These are phyloP conservation scores for Eudorina sp. DNA, from an alignment of 139 green algal species.

Conservation along the genomic window DNA sequence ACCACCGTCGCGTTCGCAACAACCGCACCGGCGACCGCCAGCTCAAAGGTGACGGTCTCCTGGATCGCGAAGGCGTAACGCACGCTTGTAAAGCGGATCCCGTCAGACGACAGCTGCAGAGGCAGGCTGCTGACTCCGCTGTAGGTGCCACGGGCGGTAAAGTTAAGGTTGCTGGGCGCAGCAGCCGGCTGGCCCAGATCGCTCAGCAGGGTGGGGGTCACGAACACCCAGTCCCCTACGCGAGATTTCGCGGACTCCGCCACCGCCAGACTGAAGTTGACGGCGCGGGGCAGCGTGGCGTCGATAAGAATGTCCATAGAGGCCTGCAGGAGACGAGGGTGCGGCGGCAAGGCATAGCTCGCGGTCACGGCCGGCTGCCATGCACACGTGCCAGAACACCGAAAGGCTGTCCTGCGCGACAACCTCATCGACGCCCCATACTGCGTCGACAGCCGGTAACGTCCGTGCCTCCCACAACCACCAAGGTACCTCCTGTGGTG, in stretches of 20 bases:
- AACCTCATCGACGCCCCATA: no score
- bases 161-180: no score
- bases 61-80: not conserved
- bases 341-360: no score
- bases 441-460: no score
- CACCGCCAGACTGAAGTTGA: not conserved
- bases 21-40: not conserved
- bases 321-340: not conserved
- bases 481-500: no score
- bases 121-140: not conserved
- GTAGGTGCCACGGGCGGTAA: not conserved
- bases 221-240: constrained; percentile 43
- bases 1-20: not conserved
- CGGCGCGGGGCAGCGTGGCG: not conserved
- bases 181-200: not conserved
- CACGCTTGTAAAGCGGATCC: not conserved
- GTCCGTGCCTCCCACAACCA: no score
- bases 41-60: constrained; percentile 3
- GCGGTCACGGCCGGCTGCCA: no score
- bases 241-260: not conserved
- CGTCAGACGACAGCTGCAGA: not conserved
- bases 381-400: no score
- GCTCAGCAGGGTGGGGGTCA: not conserved
- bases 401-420: no score
- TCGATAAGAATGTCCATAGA: not conserved